Evolutionary conservation across 768 basidiomycete species (phyloP).

Genomic region (Coprinopsis sp.): DNA sequence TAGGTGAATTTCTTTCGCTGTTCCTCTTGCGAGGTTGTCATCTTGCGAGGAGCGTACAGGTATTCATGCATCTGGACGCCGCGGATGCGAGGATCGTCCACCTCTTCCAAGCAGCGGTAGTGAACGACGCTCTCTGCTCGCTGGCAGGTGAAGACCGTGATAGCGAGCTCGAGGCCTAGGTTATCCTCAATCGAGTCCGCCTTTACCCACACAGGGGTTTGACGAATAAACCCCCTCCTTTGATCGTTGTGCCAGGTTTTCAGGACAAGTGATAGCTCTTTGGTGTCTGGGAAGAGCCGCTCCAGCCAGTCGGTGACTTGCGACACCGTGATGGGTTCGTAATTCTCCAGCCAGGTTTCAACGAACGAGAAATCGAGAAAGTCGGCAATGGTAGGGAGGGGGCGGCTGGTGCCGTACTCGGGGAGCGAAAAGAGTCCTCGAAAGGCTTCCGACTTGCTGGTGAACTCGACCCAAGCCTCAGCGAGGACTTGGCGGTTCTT

Average conservation of each 20-base stretch:
- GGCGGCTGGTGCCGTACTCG: no score
- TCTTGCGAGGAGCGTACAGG: neutral
- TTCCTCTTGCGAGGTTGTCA: slow-evolving; percentile 2
- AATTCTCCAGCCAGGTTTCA: slow-evolving; percentile 6
- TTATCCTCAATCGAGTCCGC: no score
- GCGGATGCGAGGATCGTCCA: no score
- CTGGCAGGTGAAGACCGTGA: slow-evolving; percentile 28
- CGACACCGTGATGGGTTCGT: no score
- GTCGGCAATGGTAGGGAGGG: slow-evolving; percentile 26
- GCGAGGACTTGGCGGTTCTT: slow-evolving; percentile 16
- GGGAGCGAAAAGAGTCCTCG: slow-evolving; percentile 11
- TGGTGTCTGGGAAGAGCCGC: neutral
- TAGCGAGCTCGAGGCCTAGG: slow-evolving; percentile 16
- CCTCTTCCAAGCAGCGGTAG: slow-evolving; percentile 6
- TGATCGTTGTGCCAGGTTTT: no score
- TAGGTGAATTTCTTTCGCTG: slow-evolving; percentile 5
- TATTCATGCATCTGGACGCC: neutral
- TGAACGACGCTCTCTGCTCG: neutral
- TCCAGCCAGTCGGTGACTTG: slow-evolving; percentile 15
- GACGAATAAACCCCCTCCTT: no score
- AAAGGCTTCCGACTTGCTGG: slow-evolving; percentile 6
- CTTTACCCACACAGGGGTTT: no score
- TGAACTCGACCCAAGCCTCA: slow-evolving; percentile 20
- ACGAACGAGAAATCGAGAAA: no score
- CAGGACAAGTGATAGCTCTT: no score